phyloP scores from a whole-genome alignment of 2,329 filamentous ascomycete species.

The Fusarium sp. region DNA sequence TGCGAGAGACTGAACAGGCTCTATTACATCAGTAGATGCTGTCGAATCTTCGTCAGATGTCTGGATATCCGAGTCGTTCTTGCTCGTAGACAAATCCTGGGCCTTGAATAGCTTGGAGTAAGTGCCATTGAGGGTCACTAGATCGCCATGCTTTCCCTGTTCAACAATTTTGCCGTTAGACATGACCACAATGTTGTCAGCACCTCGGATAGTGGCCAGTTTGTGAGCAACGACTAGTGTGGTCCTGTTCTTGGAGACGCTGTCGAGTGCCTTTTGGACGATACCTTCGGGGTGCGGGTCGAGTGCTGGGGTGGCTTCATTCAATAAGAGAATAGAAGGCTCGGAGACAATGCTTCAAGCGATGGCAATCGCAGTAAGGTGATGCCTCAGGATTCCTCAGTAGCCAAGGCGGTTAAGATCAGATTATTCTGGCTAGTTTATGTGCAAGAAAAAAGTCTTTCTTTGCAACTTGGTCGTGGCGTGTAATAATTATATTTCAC shows the following conservation, averaged over 20 bases:
- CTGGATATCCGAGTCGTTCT: not conserved
- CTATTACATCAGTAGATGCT: not conserved
- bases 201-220: conserved; percentile 67
- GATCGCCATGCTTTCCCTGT: conserved; percentile 64
- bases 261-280: conserved; percentile 66
- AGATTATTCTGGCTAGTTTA: not conserved
- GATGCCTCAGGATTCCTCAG: not conserved
- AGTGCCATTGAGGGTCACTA: conserved; percentile 60
- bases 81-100: conserved; percentile 49
- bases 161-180: conserved; percentile 68
- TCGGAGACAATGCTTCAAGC: conserved; percentile 57
- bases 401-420: not conserved
- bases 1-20: not conserved
- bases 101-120: conserved; percentile 63
- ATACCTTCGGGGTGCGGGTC: conserved; percentile 58
- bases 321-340: conserved; percentile 69
- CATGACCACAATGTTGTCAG: conserved; percentile 65
- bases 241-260: conserved; percentile 66
- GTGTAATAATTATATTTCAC: too few relatives aligned
- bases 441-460: not conserved
- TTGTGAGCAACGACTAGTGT: conserved; percentile 74
- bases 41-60: not conserved
- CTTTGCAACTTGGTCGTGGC: not conserved
- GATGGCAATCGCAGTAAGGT: conserved; percentile 63
- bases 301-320: conserved; percentile 73